Conservation (phyloP, 192 early-diverging fungal species). For the Coemansia sp. region DNA sequence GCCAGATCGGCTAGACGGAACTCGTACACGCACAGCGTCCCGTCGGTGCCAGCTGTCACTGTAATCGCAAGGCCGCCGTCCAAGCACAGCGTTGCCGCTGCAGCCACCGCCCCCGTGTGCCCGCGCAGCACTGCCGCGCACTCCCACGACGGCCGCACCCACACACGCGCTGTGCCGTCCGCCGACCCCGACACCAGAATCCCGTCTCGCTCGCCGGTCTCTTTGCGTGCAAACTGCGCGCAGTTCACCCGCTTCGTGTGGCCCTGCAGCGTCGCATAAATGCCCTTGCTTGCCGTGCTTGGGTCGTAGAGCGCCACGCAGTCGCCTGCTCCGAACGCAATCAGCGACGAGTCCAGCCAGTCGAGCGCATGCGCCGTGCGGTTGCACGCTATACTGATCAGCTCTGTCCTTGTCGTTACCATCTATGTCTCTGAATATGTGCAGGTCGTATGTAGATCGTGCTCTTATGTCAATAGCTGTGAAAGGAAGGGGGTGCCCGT, state of each 20-base stretch:
- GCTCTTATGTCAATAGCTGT: too few species aligned
- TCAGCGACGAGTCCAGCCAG: slow-evolving; percentile 13
- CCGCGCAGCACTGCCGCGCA: slow-evolving; percentile 70
- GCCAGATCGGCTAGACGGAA: slow-evolving; percentile 8
- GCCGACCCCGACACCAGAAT: slow-evolving; percentile 79
- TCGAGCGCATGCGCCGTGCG: slow-evolving; percentile 48
- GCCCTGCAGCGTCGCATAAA: slow-evolving; percentile 67
- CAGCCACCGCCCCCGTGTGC: slow-evolving; percentile 67
- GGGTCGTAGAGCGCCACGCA: slow-evolving; percentile 75
- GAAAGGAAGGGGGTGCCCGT: too few species aligned
- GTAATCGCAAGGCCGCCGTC: slow-evolving; percentile 10
- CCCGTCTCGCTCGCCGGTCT: slow-evolving; percentile 54
- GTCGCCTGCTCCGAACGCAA: slow-evolving; percentile 75
- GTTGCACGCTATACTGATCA: slow-evolving; percentile 41
- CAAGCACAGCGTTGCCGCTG: slow-evolving; percentile 49
- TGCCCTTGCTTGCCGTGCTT: slow-evolving; percentile 56
- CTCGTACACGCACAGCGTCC: slow-evolving; percentile 33
- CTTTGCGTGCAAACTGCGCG: slow-evolving; percentile 65
- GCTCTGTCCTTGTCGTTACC: slow-evolving; percentile 15
- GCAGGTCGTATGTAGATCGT: not conserved
- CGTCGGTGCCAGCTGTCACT: slow-evolving; percentile 26
- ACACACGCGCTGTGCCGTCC: slow-evolving; percentile 76
- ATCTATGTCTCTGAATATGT: not conserved
- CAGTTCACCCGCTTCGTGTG: slow-evolving; percentile 79
- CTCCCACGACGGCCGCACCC: slow-evolving; percentile 63